Evolutionary conservation across 2,329 filamentous ascomycete genomes (phyloP).

Genomic region (Sarocladium oryzae): DNA sequence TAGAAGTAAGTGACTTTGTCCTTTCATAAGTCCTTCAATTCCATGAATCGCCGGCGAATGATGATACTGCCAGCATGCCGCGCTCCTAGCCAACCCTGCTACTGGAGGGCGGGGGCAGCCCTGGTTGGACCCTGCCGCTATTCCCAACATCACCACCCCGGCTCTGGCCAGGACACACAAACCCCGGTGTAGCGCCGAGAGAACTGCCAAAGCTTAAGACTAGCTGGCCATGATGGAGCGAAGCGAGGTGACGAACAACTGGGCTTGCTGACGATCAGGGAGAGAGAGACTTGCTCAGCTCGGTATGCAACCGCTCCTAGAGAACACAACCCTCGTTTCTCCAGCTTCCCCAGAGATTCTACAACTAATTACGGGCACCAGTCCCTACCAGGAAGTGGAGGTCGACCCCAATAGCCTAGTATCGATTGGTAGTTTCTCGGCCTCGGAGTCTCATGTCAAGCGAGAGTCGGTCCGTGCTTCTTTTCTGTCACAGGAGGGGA

Average conservation of each 20-base stretch:
- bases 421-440: neutral
- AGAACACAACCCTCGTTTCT: no score
- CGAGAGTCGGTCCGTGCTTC: no score
- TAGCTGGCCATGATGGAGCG: neutral
- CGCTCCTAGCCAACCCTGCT: neutral
- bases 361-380: no score
- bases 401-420: neutral
- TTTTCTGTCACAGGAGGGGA: neutral
- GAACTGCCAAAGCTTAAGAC: neutral
- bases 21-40: neutral
- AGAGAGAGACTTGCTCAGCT: neutral
- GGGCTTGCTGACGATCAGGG: neutral
- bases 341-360: neutral
- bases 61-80: neutral
- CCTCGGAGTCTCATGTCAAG: neutral
- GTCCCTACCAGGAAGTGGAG: neutral
- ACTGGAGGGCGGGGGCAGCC: neutral
- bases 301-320: no score
- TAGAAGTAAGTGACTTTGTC: neutral
- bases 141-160: neutral
- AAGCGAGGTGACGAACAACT: neutral
- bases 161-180: neutral
- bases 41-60: neutral
- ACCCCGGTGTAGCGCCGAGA: neutral
- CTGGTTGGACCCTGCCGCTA: slow-evolving; percentile 1